phyloP scores from a whole-genome alignment of 768 basidiomycete genomes.

The Hericium coralloides region DNA sequence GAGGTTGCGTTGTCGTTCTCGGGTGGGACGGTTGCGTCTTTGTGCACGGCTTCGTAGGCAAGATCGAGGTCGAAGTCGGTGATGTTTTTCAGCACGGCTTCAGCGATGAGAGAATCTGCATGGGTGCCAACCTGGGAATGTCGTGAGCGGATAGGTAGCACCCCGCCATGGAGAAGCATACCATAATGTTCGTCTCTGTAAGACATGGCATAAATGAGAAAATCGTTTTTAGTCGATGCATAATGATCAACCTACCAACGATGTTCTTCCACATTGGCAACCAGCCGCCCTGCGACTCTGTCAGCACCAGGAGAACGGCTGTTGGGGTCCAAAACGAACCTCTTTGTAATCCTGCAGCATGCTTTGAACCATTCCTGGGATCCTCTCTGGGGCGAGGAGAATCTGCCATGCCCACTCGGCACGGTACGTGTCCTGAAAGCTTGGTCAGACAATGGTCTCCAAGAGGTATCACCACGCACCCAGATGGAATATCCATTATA shows the following conservation, averaged over 20 bases:
- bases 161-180: constrained; percentile 12
- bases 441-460: background rate
- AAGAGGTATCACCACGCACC: constrained; percentile 32
- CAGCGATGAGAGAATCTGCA: constrained; percentile 69
- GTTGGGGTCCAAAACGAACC: constrained; percentile 28
- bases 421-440: constrained; percentile 60
- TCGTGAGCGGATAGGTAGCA: too few relatives aligned
- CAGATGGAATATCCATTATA: constrained; percentile 80
- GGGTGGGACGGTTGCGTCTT: constrained; percentile 62
- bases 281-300: constrained; percentile 72
- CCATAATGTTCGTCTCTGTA: constrained; percentile 79
- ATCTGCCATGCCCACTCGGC: constrained; percentile 77
- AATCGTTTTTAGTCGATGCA: too few relatives aligned
- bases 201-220: background rate
- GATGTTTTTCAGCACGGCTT: constrained; percentile 60
- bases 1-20: constrained; percentile 40
- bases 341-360: constrained; percentile 75
- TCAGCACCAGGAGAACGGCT: too few relatives aligned
- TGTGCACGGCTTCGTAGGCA: constrained; percentile 69
- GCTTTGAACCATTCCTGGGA: constrained; percentile 66
- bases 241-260: constrained; percentile 31
- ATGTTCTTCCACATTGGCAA: constrained; percentile 90
- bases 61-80: constrained; percentile 51
- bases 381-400: constrained; percentile 66
- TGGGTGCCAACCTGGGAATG: constrained; percentile 57